phyloP scores from a whole-genome alignment of 345 rosid species.

The Brassica carinata region DNA sequence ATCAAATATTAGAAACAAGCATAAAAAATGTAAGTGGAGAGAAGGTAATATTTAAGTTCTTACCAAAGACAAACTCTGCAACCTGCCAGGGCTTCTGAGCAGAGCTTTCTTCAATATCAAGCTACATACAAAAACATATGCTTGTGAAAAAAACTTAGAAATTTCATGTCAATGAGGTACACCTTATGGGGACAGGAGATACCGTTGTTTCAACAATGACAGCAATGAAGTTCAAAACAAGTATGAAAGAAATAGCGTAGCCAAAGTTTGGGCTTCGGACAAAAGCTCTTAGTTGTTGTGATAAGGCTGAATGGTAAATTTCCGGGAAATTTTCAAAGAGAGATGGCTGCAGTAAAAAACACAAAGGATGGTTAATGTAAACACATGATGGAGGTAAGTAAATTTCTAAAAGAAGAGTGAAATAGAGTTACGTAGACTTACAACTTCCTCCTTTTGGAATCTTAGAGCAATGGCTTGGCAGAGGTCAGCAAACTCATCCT shows the following conservation, averaged over 20 bases:
- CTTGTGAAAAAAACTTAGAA: neutral
- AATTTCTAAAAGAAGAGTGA: slow-evolving; percentile 28
- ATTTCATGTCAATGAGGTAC: slow-evolving; percentile 6
- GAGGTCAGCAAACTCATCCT: slow-evolving; percentile 87
- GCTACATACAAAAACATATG: slow-evolving; percentile 48
- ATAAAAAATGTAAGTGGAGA: neutral
- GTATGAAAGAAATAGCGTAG: slow-evolving; percentile 71
- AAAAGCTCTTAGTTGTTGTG: slow-evolving; percentile 71
- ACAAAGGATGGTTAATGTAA: slow-evolving; percentile 24
- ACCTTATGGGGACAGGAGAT: slow-evolving; percentile 32
- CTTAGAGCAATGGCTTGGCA: slow-evolving; percentile 94
- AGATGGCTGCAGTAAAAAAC: slow-evolving; percentile 64
- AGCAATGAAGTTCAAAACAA: slow-evolving; percentile 73
- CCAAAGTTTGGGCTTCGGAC: slow-evolving; percentile 74
- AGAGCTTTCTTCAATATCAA: slow-evolving; percentile 85
- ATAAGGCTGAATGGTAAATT: slow-evolving; percentile 65
- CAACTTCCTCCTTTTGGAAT: slow-evolving; percentile 87
- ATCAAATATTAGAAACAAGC: neutral
- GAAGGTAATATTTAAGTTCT: slow-evolving; percentile 34
- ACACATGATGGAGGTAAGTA: slow-evolving; percentile 53
- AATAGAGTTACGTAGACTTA: slow-evolving; percentile 49
- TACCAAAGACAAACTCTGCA: slow-evolving; percentile 91
- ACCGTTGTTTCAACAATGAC: slow-evolving; percentile 96
- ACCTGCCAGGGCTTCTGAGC: slow-evolving; percentile 86
- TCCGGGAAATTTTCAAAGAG: slow-evolving; percentile 62